Evolutionary conservation across 1,284 basidiomycete species (phyloP), one percentile per base, ranked within the genome.

Genomic region (Leccinum brunneo-olivaceum): DNA sequence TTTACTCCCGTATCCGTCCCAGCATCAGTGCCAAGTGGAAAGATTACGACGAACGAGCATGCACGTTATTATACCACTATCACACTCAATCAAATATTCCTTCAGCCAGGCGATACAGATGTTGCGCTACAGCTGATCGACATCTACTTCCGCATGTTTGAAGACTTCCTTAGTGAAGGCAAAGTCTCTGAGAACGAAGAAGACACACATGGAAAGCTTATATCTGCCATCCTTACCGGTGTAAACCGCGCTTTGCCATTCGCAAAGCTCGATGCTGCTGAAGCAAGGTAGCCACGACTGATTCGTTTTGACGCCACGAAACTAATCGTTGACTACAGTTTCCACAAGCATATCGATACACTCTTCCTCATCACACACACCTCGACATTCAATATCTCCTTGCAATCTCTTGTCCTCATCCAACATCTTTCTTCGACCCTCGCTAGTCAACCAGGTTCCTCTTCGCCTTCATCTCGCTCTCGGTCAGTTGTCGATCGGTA

Each of bases 181-280:
- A 61, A 56, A 23, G 45, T 56, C 4, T 50, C 55, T 7, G 66
- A 61, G 30, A 56, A 61, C 8, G 63, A 64, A 12, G 86, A 91
- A 52, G 87, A 92, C 51, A 71, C 74, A 12, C 81, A 93, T 50
- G 88, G 89, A 41, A 89, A 84, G 63, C 71, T 98, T 43, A 76
- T 96, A 29, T 90, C 92, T 14, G 95, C 94, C 2, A 84, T 98
- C 30, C 68, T 99, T 45, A 93, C 92, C 0, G 95, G 96, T 42
- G 85, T 98, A 35, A 97, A 98, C 60, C 89, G 96, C 21, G 93
- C 95, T 1, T 69, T 98, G 45, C 96, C 96, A 0, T 98, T 91
- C 59, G 90, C 92, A 10, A 86, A 85, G 56, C 73, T 85, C 56
- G 65, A 79, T 58, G 72, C 77, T 33, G 72, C 73, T 39, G 70